Conservation (phyloP, 148 eudicot species). For the Rhododendron williamsianum region DNA sequence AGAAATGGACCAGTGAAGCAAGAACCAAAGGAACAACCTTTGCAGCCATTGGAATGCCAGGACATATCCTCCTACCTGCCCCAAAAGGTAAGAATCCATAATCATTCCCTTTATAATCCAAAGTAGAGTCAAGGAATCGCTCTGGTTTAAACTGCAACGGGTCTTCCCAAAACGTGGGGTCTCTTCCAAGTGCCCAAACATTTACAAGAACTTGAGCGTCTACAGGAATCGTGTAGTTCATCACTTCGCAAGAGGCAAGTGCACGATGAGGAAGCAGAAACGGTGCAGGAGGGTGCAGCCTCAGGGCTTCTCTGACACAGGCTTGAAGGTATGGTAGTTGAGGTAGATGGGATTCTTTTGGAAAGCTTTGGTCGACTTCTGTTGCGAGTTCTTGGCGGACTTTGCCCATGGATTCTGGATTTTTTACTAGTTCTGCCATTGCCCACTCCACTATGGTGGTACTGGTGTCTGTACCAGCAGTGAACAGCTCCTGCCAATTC, state of each 20-base stretch:
- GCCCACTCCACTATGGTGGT: slow-evolving; percentile 20
- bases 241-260: slow-evolving; percentile 1
- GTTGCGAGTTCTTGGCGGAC: slow-evolving; percentile 7
- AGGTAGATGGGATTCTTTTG: slow-evolving; percentile 7
- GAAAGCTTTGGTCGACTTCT: not conserved
- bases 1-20: slow-evolving; percentile 22
- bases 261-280: slow-evolving; percentile 23
- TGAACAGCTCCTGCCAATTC: slow-evolving; percentile 21
- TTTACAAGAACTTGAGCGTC: slow-evolving; percentile 18
- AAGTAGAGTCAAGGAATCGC: slow-evolving; percentile 17
- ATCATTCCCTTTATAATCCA: slow-evolving; percentile 20
- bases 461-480: slow-evolving; percentile 22
- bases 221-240: slow-evolving; percentile 24
- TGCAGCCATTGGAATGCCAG: slow-evolving; percentile 22
- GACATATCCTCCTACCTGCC: slow-evolving; percentile 33
- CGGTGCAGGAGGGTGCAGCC: slow-evolving; percentile 18
- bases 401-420: slow-evolving; percentile 14
- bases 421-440: slow-evolving; percentile 17
- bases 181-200: slow-evolving; percentile 24
- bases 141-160: slow-evolving; percentile 31
- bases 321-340: slow-evolving; percentile 30
- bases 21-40: slow-evolving; percentile 12
- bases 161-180: slow-evolving; percentile 27
- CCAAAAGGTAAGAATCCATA: slow-evolving; percentile 27
- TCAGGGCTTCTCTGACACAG: slow-evolving; percentile 15